Base-by-base conservation (phyloP, 192 early-diverging fungal genomes). In the Entophlyctis helioformis region DNA sequence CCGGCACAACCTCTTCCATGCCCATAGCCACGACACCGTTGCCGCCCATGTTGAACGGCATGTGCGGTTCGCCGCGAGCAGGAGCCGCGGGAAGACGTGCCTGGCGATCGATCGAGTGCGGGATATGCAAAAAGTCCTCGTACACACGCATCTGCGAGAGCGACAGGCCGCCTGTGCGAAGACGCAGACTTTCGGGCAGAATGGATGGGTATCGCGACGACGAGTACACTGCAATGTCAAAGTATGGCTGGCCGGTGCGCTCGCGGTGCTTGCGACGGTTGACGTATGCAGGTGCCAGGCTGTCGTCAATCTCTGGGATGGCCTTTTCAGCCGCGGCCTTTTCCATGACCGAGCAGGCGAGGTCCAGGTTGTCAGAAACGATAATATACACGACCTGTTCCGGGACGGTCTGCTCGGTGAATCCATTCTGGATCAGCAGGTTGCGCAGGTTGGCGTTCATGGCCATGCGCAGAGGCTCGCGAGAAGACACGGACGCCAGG, bases 281-380 rank as follows among this genome's bases (percentile, higher is more conserved):
- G 20, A 66, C 44, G 43, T 78, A 93, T 22, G 83, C 69, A 5
- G 72, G 48, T 10, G 64, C 62, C 39, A 98, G 66, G n/a, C 69
- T 56, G 39, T 89, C 81, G 61, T 94, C 90, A 35, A 98, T 91
- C 50, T 95, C 90, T n/a, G 83, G 69, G n/a, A 86, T 69, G 1
- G 91, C 87, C 46, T 93, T 93, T 56, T 95, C 90, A 52, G 88
- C 87, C 1, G 96, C 91, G 21, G 90, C 85, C 56, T 91, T 89
- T 59, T 98, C 91, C 44, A 95, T 85, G 23, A 98, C 79, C 0
- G 89, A 81, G 57, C 91, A 95, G 10, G 86, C 90, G 25, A 95
- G 67, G 35, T 98, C 96, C 42, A 96, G 57, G 56, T 98, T 98
- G 56, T 96, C 92, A 4, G 80, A 69, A 10, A 93, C 89, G 23